Conservation (phyloP, 139 green algal genomes). For the Pleodorina starrii region DNA sequence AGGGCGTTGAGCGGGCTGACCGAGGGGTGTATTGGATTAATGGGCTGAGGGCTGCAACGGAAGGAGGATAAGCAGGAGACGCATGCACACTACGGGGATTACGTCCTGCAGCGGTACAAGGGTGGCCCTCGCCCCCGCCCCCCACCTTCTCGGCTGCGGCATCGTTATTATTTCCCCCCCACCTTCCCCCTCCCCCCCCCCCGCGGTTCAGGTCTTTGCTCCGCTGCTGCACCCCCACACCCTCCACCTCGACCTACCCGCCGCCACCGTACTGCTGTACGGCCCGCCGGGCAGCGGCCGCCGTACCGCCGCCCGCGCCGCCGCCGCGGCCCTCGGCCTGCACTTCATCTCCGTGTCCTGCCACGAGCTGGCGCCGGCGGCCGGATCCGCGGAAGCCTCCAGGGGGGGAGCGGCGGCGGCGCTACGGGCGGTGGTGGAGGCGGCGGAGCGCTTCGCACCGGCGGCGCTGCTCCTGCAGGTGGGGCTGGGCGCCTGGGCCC, state of each 20-base stretch:
- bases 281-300: constrained; percentile 76
- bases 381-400: constrained; percentile 10
- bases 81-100: too few species aligned
- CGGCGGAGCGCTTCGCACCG: constrained; percentile 72
- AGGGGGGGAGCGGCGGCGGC: constrained; percentile 53
- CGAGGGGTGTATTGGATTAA: too few species aligned
- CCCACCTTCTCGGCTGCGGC: too few species aligned
- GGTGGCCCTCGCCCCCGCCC: too few species aligned
- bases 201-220: constrained; percentile 61
- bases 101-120: too few species aligned
- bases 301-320: constrained; percentile 69
- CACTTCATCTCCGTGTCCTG: constrained; percentile 73
- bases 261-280: constrained; percentile 77
- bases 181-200: background rate
- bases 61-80: too few species aligned
- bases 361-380: constrained; percentile 65
- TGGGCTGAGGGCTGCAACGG: too few species aligned
- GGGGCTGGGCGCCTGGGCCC: background rate
- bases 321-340: constrained; percentile 81
- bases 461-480: constrained; percentile 73
- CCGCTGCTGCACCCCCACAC: constrained; percentile 72
- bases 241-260: constrained; percentile 56
- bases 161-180: too few species aligned
- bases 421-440: constrained; percentile 64
- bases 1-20: too few species aligned